Conservation (phyloP, 805 yeast species). For the Yarrowia sp. region DNA sequence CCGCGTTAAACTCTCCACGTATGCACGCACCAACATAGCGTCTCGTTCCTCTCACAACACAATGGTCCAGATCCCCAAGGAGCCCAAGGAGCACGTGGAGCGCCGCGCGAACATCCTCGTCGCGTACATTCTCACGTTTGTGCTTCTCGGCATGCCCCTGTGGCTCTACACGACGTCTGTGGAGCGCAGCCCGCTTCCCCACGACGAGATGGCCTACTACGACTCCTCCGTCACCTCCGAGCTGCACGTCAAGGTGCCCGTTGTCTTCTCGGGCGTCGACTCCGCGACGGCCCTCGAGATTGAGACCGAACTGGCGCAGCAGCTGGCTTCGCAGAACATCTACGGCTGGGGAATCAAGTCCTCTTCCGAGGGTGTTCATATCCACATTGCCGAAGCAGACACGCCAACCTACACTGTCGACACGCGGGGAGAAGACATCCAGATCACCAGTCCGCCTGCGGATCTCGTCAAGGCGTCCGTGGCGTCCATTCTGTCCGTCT, state of each 20-base stretch:
- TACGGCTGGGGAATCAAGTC: conserved; percentile 39
- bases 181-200: conserved; percentile 60
- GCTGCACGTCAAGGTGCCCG: conserved; percentile 34
- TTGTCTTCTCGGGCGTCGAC: conserved; percentile 41
- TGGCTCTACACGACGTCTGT: conserved; percentile 62
- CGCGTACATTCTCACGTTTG: conserved; percentile 22
- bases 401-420: conserved; percentile 44
- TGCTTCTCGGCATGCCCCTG: conserved; percentile 53
- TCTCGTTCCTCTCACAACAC: background rate
- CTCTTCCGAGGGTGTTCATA: conserved; percentile 37
- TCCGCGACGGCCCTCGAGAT: conserved; percentile 49
- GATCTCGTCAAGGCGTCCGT: conserved; percentile 54
- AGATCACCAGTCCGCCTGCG: conserved; percentile 43
- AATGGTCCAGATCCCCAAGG: conserved; percentile 4
- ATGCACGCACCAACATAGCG: background rate
- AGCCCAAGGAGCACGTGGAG: conserved; percentile 18
- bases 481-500: conserved; percentile 41
- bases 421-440: conserved; percentile 42
- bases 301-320: conserved; percentile 56
- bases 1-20: background rate
- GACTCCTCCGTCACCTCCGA: conserved; percentile 36
- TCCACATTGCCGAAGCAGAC: conserved; percentile 27
- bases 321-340: conserved; percentile 47
- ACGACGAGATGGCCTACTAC: conserved; percentile 43
- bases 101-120: conserved; percentile 25